Evolutionary conservation across 2,329 filamentous ascomycete species (phyloP), one percentile per base, ranked within the genome.

Genomic region (Penicillium rolfsii): DNA sequence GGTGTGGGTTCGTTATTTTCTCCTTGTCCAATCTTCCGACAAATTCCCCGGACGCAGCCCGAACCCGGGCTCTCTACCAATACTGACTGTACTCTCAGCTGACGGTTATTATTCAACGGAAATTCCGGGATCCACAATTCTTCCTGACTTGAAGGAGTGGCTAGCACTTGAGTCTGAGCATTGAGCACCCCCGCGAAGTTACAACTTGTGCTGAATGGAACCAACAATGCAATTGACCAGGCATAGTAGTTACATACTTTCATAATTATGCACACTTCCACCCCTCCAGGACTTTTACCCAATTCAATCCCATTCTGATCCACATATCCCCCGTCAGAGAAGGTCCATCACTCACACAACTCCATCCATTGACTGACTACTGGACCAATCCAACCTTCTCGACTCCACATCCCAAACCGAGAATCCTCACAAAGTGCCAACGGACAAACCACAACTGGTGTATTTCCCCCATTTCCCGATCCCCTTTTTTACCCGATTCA

Each of bases 401-500:
- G 22, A 22, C n/a, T 22, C 40, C 40, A 41, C 30, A 22, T 16
- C 9, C 30, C 28, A 33, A 55, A 48, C 26, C 26, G 12, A 35
- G 19, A 33, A 11, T 33, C 53, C 41, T 41, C 40, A 9, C n/a
- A 19, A 8, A 38, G 28, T 30, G 4, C 28, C 28, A 30, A 30
- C 30, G 3, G 30, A 33, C 30, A 33, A 33, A 33, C 30, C 30
- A 33, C 30, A 33, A 33, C 30, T 33, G 30, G 1, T 11, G 30
- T 33, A 33, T 2, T 33, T 11, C 30, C 38, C 19, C 19, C 28
- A 36, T 50, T 50, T 48, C 33, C 54, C 36, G 55, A 52, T 35
- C 8, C n/a, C 12, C 48, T 52, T 35, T 22, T 54, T 59, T 55
- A 28, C 36, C 56, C 50, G 50, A 61, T 53, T 36, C 43, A 52